phyloP scores from a whole-genome alignment of 139 green algal genomes.

The Yamagishiella unicocca region DNA sequence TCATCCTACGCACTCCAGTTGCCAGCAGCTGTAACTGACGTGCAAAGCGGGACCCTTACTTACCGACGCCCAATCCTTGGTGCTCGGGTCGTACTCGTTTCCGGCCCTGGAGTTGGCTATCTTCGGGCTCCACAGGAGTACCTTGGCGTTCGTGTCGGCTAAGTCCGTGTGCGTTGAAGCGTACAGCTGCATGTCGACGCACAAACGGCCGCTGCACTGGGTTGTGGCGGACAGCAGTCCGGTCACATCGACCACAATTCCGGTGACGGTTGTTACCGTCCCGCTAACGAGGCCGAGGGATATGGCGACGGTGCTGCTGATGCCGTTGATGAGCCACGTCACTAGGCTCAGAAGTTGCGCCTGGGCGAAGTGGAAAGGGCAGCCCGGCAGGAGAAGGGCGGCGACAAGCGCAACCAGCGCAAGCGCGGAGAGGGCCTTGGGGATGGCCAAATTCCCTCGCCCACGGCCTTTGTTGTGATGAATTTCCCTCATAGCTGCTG shows the following conservation, averaged over 20 bases:
- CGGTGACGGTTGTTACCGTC: background rate
- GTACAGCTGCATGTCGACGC: background rate
- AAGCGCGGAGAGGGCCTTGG: background rate
- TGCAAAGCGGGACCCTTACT: background rate
- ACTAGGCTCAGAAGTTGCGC: background rate
- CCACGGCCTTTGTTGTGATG: too few species aligned
- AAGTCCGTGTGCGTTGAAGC: background rate
- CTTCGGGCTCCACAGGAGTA: conserved; percentile 22
- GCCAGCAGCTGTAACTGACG: background rate
- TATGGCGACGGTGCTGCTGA: background rate
- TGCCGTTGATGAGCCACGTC: background rate
- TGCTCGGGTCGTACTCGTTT: background rate
- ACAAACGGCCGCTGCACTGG: background rate
- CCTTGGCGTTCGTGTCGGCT: background rate
- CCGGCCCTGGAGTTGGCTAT: background rate
- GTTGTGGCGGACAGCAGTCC: background rate
- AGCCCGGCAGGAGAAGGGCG: background rate
- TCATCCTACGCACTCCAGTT: background rate
- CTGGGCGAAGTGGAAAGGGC: background rate
- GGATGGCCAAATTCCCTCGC: too few species aligned
- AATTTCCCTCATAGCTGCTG: too few species aligned
- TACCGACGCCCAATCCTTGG: conserved; percentile 26
- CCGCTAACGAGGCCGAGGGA: background rate
- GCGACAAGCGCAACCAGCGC: background rate
- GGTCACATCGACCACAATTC: background rate